These are phyloP conservation scores for Pisolithus marmoratus DNA, from an alignment of 768 basidiomycete genomes.

Conservation along the genomic window DNA sequence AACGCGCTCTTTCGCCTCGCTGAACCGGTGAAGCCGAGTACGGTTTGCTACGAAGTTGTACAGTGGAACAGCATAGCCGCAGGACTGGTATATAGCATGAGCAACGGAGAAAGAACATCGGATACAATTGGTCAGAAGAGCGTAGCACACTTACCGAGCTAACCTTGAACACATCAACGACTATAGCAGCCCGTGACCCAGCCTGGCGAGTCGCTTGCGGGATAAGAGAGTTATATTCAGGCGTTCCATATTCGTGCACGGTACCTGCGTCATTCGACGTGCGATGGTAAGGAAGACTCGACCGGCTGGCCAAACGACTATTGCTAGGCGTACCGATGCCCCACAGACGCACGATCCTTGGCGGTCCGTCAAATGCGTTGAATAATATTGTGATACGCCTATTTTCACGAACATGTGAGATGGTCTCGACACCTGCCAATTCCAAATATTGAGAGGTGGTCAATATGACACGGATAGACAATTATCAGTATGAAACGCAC, in stretches of 20 bases:
- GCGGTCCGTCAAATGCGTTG: slow-evolving; percentile 56
- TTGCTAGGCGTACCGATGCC: slow-evolving; percentile 40
- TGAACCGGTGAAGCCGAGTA: slow-evolving; percentile 40
- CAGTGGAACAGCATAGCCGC: slow-evolving; percentile 59
- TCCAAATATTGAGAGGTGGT: neutral
- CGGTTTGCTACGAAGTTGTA: slow-evolving; percentile 57
- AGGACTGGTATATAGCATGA: slow-evolving; percentile 42
- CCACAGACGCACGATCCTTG: slow-evolving; percentile 52
- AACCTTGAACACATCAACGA: slow-evolving; percentile 57
- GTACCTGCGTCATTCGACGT: slow-evolving; percentile 34
- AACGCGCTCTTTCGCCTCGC: slow-evolving; percentile 35
- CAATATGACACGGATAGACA: neutral
- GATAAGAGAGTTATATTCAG: slow-evolving; percentile 52
- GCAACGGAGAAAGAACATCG: neutral
- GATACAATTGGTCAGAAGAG: neutral
- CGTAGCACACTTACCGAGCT: slow-evolving; percentile 31
- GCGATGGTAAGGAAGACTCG: neutral
- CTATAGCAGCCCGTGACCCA: slow-evolving; percentile 56
- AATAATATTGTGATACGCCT: slow-evolving; percentile 60
- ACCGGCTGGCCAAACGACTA: neutral
- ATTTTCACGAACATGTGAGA: slow-evolving; percentile 59
- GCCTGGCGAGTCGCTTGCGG: slow-evolving; percentile 42
- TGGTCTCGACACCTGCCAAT: slow-evolving; percentile 49
- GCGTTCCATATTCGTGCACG: slow-evolving; percentile 57
- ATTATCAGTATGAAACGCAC: slow-evolving; percentile 26